Conservation (phyloP, 202 grass and related monocot genomes). For the Bolboschoenoplectus hybrid region DNA sequence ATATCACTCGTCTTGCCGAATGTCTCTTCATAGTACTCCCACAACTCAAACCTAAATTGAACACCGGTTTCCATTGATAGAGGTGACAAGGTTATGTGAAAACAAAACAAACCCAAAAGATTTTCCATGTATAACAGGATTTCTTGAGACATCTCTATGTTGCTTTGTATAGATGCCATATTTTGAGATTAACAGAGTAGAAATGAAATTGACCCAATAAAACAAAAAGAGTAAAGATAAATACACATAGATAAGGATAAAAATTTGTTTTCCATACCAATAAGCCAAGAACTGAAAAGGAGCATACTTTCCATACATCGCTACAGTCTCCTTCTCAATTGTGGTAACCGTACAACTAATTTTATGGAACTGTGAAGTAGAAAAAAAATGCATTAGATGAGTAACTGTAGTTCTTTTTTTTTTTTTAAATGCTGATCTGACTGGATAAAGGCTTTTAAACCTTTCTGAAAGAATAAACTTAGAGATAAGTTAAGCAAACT, state of each 20-base stretch:
- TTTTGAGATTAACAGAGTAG: not conserved
- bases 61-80: constrained; percentile 6
- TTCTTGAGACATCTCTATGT: not conserved
- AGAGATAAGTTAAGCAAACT: not conserved
- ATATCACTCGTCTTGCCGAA: constrained; percentile 76
- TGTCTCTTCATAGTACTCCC: constrained; percentile 63
- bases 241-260: not conserved
- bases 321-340: constrained; percentile 50
- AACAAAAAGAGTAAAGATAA: not conserved
- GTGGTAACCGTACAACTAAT: constrained; percentile 47
- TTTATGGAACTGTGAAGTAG: constrained; percentile 60
- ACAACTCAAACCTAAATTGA: constrained; percentile 71
- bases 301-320: constrained; percentile 64
- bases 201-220: not conserved
- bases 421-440: not conserved
- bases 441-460: not conserved
- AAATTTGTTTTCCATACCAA: constrained; percentile 50
- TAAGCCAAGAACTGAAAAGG: constrained; percentile 89
- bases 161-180: not conserved
- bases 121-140: not conserved
- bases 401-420: not conserved
- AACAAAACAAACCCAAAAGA: not conserved
- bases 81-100: constrained; percentile 2
- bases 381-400: constrained; percentile 31
- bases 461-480: not conserved